Evolutionary conservation across 331 rosid species (phyloP), one percentile per base, ranked within the genome.

Genomic region (Malus hybrid): DNA sequence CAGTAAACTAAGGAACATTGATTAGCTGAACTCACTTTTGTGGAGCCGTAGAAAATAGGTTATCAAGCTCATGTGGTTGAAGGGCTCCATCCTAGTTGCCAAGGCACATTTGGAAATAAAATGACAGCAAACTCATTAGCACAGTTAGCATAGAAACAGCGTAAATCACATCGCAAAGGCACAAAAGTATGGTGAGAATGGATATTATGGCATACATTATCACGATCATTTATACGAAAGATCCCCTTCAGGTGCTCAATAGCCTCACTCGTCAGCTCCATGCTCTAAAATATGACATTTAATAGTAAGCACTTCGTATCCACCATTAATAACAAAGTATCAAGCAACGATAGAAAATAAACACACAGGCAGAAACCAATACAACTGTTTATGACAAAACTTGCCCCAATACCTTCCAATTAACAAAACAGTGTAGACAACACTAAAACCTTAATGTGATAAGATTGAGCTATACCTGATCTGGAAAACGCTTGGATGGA

Each of bases 241-340:
- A 88, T 84, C 52, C 98, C 95, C 82, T 74, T 87, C 78, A 93
- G 88, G 84, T 91, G 90, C 76, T 91, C 96, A 76, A 91, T 73
- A 67, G 97, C 98, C 86, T 91, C 97, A 77, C 74, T 82, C 72
- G 95, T 85, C 77, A 93, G 89, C 90, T 93, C 98, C 95, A 93
- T 81, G 64, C 92, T 90, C 98, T 93, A 85, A 70, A 87, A 81
- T 61, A 86, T 75, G 55, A 71, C 57, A 71, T 63, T 65, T 69
- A 72, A 66, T 39, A 69, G 73, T 77, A 71, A 82, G 36, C 64
- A 60, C 57, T 76, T 69, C 52, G 13, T 72, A 76, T 13, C 18
- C n/a, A 54, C 11, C 52, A 19, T 36, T 66, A 69, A 65, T 15
- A 69, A 68, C 54, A 34, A 77, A 63, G 48, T 15, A 22, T 39